Base-by-base conservation (phyloP, 495 filamentous ascomycete genomes). In the Terfezia boudieri region DNA sequence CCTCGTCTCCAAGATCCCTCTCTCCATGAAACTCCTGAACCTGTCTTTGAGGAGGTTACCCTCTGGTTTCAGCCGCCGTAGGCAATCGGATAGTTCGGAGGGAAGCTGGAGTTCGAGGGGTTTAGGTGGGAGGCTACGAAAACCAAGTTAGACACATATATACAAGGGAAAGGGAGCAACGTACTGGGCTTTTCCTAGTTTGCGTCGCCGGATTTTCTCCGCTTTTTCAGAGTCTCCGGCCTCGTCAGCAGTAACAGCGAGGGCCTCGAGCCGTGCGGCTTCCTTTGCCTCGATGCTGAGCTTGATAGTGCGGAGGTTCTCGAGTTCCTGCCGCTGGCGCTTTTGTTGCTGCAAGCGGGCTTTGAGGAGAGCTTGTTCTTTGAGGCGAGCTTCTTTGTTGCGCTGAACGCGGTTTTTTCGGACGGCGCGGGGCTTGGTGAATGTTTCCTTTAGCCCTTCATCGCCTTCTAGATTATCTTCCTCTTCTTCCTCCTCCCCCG, bases 21-120 rank as follows among this genome's bases (percentile, higher is more conserved):
- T 73, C 32, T 96, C 76, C 46, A 94, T 71, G 66, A 95, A 73
- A 66, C 76, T 94, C 53, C 92, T 75, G 71, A 92, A 95, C 32
- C 90, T 74, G 59, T 98, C 90, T 59, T 85, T 84, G 60, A 96
- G 71, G 38, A 95, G 70, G 61, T 94, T 93, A 16, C 90, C 90
- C 67, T 98, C 89, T 2, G 90, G 90, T 69, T 93, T 95, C 53
- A 98, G 72, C 12, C 81, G 69, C 51, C 90, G 74, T 36, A 98
- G 70, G 5, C 86, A 94, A 56, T 98, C 90, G 62, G 89, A 82
- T 46, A 98, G 73, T 67, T 98, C 90, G 60, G 95, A 89, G 3
- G 86, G 85, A 32, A 98, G 73, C 6, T 94, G 86, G 48, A 98
- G 68, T 63, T 98, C 90, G 48, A 95, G 71, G 7, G 78, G 76